These are phyloP conservation scores for Cenchrus americanus DNA, from an alignment of 176 grass and related monocot genomes.

Conservation along the genomic window DNA sequence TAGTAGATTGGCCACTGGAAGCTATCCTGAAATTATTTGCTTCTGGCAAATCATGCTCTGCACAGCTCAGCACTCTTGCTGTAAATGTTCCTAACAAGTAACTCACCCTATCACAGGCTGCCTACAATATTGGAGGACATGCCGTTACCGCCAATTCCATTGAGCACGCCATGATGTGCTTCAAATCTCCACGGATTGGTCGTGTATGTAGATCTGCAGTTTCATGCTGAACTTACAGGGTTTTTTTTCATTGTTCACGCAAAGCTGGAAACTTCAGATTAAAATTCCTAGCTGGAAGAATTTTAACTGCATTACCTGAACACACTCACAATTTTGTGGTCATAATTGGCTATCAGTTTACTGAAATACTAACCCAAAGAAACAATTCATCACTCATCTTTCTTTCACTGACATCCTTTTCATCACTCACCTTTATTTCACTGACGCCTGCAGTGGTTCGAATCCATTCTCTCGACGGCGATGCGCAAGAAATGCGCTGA, in stretches of 20 bases:
- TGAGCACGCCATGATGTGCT: slow-evolving; percentile 73
- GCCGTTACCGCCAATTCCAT: slow-evolving; percentile 86
- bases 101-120: slow-evolving; percentile 61
- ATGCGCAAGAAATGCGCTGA: slow-evolving; percentile 76
- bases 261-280: background rate
- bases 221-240: slow-evolving; percentile 27
- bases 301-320: background rate
- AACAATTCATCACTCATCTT: background rate
- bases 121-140: slow-evolving; percentile 88
- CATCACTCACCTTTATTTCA: too few species aligned
- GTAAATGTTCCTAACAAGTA: slow-evolving; percentile 16
- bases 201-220: slow-evolving; percentile 68
- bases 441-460: slow-evolving; percentile 70
- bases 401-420: background rate
- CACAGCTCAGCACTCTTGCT: background rate
- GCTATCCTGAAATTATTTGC: background rate
- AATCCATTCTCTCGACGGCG: slow-evolving; percentile 67
- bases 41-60: slow-evolving; percentile 5
- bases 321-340: background rate
- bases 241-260: background rate
- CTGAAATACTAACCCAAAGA: background rate
- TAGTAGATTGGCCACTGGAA: slow-evolving; percentile 20
- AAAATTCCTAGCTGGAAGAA: background rate
- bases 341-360: background rate
- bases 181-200: slow-evolving; percentile 66